These are phyloP conservation scores for Tricholoma hemisulphureum DNA, from an alignment of 768 basidiomycete genomes.

Conservation along the genomic window DNA sequence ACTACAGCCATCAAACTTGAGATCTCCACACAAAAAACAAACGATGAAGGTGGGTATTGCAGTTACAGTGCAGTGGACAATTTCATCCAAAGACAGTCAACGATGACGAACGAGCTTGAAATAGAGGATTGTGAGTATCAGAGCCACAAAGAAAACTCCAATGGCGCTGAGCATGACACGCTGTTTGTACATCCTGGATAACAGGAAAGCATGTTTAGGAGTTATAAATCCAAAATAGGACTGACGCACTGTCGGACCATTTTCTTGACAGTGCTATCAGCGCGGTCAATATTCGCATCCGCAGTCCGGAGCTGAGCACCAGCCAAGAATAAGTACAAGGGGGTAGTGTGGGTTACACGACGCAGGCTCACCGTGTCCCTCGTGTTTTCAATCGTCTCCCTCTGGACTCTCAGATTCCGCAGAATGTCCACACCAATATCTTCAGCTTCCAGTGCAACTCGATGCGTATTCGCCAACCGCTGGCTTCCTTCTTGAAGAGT, in stretches of 20 bases:
- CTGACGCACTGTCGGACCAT: slow-evolving; percentile 83
- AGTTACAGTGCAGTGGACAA: too few relatives aligned
- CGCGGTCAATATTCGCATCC: slow-evolving; percentile 80
- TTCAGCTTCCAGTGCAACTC: slow-evolving; percentile 92
- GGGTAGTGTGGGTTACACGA: neutral
- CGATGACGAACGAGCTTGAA: slow-evolving; percentile 40
- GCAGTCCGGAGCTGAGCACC: slow-evolving; percentile 69
- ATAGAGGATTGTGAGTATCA: slow-evolving; percentile 74
- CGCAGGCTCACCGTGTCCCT: slow-evolving; percentile 63
- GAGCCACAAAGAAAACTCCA: slow-evolving; percentile 70
- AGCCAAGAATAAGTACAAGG: too few relatives aligned
- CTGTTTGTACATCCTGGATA: slow-evolving; percentile 84
- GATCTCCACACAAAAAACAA: too few relatives aligned
- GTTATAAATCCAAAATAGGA: neutral
- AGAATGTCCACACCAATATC: slow-evolving; percentile 88
- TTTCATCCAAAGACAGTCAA: too few relatives aligned
- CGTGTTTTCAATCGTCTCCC: slow-evolving; percentile 89
- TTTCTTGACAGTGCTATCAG: slow-evolving; percentile 86
- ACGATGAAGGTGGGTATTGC: too few relatives aligned
- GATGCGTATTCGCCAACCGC: slow-evolving; percentile 73
- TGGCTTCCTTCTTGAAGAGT: slow-evolving; percentile 72
- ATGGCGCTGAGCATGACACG: slow-evolving; percentile 76
- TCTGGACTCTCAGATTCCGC: slow-evolving; percentile 71
- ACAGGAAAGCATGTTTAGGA: neutral
- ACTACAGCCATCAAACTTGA: too few relatives aligned